Conservation (phyloP, 805 yeast genomes). For the Torulaspora quercuum region DNA sequence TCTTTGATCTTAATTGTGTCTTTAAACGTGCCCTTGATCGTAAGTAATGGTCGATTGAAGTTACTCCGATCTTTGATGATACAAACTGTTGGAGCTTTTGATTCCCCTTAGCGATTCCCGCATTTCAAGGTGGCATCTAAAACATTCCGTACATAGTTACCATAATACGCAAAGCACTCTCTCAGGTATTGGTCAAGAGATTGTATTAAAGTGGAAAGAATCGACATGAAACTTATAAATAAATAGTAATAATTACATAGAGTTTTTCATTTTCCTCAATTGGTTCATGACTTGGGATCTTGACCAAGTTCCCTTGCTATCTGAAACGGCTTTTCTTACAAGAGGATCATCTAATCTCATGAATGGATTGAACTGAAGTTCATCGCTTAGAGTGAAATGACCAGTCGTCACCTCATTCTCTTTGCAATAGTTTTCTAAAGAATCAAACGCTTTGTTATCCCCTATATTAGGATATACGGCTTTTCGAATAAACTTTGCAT, state of each 20-base stretch:
- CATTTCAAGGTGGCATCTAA: no score
- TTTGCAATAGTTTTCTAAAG: constrained; percentile 49
- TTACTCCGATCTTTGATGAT: no score
- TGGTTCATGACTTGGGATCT: constrained; percentile 61
- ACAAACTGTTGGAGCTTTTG: no score
- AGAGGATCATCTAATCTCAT: constrained; percentile 69
- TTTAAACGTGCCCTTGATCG: no score
- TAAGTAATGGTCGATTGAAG: no score
- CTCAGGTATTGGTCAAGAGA: no score
- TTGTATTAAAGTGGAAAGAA: background rate
- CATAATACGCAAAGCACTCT: no score
- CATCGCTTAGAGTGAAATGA: constrained; percentile 77
- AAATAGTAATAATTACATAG: constrained; percentile 31
- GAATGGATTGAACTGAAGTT: constrained; percentile 80
- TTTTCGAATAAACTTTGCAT: constrained; percentile 71
- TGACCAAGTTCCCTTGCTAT: constrained; percentile 34
- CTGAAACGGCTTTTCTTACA: constrained; percentile 58
- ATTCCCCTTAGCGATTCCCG: no score
- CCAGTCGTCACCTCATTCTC: constrained; percentile 80
- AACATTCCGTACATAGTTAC: no score
- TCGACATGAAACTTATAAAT: background rate
- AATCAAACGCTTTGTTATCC: constrained; percentile 46
- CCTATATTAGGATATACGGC: constrained; percentile 47
- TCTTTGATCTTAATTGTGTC: no score
- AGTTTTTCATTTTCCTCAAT: constrained; percentile 76